Conservation (phyloP, 2,329 filamentous ascomycete species). For the Aspergillus fructus region DNA sequence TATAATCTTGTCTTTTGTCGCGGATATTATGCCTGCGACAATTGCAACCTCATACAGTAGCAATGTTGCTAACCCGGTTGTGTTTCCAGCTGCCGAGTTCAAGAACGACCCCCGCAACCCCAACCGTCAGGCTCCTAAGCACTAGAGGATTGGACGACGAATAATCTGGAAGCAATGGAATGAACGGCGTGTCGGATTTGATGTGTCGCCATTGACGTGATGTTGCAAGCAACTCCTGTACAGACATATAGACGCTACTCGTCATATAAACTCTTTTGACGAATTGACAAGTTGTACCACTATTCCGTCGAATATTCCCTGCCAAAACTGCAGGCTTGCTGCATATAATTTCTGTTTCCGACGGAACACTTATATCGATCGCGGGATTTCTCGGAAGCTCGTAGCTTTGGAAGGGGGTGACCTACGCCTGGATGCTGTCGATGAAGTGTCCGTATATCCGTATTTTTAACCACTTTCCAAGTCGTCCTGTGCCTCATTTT, state of each 20-base stretch:
- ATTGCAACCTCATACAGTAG: not conserved
- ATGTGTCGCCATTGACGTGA: slow-evolving; percentile 25
- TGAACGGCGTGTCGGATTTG: slow-evolving; percentile 20
- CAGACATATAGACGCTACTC: slow-evolving; percentile 41
- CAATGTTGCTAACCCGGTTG: slow-evolving; percentile 20
- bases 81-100: slow-evolving; percentile 75
- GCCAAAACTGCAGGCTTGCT: not conserved
- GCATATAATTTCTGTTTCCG: not conserved
- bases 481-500: not conserved
- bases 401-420: not conserved
- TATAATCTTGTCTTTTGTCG: not conserved
- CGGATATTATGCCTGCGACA: not conserved
- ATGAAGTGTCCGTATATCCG: not conserved
- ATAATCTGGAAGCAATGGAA: slow-evolving; percentile 19
- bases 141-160: slow-evolving; percentile 29
- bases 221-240: slow-evolving; percentile 35
- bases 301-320: slow-evolving; percentile 16
- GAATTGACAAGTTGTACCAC: slow-evolving; percentile 42
- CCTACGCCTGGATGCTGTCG: not conserved
- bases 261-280: slow-evolving; percentile 29
- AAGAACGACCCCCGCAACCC: slow-evolving; percentile 93
- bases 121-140: slow-evolving; percentile 39
- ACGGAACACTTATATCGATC: not conserved
- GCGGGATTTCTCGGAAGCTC: not conserved
- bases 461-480: not conserved